Evolutionary conservation across 345 rosid species (phyloP), one percentile per base, ranked within the genome.

Genomic region (Ceriops decandra): DNA sequence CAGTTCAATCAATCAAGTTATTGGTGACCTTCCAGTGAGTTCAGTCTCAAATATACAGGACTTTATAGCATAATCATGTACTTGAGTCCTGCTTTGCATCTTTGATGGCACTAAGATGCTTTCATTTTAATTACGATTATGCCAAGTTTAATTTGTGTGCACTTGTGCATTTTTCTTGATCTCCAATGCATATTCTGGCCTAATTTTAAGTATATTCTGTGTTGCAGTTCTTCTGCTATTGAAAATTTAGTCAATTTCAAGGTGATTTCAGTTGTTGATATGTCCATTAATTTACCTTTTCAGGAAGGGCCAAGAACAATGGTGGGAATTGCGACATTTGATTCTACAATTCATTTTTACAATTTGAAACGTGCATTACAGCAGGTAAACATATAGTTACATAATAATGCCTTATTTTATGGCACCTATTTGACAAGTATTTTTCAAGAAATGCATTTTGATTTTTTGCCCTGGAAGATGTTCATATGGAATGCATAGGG

Each of bases 251-350:
- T n/a, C 10, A 57, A 62, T 32, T 32, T 52, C 24, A 31, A 24
- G 47, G 32, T 5, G 9, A 16, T 16, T 19, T 32, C 52, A 33
- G 33, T 7, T 52, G 10, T 26, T 53, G 27, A 28, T 17, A 6
- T 6, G 0, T 57, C 16, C 4, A 13, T 57, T 54, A 1, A 56
- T 35, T 24, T 52, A 24, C 26, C 52, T 69, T 75, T 82, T 65
- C 88, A 93, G 98, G 98, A 90, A 84, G 97, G 96, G 70, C 87
- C 86, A 54, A 85, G 88, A 78, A 93, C 98, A 46, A 82, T 87
- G 85, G 97, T 90, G 46, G 98, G 98, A 71, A 82, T 93, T 73
- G 97, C 97, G 49, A 93, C 98, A 64, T 93, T 84, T 83, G 97
- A 90, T 77, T 82, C 88, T 22, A 82, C 97, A 59, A 86, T 93